Conservation (phyloP, 495 filamentous ascomycete species). For the Endocarpon pusillum region DNA sequence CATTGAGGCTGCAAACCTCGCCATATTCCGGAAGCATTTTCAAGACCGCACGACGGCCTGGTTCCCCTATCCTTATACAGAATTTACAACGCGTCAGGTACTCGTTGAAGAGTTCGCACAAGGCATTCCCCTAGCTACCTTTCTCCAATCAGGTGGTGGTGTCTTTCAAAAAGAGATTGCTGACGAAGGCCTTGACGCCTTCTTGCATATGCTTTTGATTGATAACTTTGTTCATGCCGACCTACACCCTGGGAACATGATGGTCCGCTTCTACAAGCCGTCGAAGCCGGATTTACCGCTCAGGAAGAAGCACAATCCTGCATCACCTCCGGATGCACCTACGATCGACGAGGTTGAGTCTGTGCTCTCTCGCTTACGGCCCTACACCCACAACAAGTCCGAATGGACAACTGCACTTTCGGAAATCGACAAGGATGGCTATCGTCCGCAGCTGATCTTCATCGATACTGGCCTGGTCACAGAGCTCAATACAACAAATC, state of each 20-base stretch:
- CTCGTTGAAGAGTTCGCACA: conserved; percentile 92
- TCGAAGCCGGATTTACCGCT: conserved; percentile 47
- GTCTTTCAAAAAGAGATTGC: conserved; percentile 89
- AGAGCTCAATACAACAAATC: conserved; percentile 71
- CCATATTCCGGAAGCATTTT: conserved; percentile 82
- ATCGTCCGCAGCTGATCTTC: conserved; percentile 87
- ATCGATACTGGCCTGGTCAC: conserved; percentile 96
- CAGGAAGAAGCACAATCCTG: conserved; percentile 31
- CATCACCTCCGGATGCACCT: conserved; percentile 30
- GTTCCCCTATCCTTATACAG: conserved; percentile 87
- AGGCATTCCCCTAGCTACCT: conserved; percentile 79
- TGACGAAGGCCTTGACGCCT: conserved; percentile 92
- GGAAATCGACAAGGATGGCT: conserved; percentile 77
- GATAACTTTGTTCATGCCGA: conserved; percentile 99
- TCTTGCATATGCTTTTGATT: conserved; percentile 90
- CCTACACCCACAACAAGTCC: conserved; percentile 42
- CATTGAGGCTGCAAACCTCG: conserved; percentile 84
- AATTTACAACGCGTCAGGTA: conserved; percentile 82
- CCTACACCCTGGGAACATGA: conserved; percentile 95
- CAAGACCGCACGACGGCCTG: conserved; percentile 74
- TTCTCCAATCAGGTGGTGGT: conserved; percentile 80
- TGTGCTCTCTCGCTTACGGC: conserved; percentile 62
- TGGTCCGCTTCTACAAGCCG: conserved; percentile 95
- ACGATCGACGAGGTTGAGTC: conserved; percentile 70
- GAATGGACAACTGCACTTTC: conserved; percentile 58